phyloP scores from a whole-genome alignment of 1,284 basidiomycete genomes.

The Trichosporon sp. region DNA sequence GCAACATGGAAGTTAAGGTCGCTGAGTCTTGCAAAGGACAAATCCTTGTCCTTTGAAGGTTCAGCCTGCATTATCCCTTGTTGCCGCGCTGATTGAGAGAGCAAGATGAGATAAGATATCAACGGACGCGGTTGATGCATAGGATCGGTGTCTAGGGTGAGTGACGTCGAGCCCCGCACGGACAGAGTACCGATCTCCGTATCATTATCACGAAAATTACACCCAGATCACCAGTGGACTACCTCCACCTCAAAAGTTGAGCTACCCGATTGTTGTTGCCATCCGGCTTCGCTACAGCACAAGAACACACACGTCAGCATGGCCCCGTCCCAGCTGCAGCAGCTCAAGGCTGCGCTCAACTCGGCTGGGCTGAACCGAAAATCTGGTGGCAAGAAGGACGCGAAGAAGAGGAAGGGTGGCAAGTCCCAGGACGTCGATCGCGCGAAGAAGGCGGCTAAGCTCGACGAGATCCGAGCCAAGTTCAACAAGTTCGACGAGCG shows the following conservation, averaged over 20 bases:
- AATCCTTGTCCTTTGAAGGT: conserved; percentile 54
- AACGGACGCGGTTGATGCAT: not conserved
- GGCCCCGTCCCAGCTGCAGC: conserved; percentile 65
- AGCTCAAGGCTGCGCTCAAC: conserved; percentile 76
- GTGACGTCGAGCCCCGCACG: not conserved
- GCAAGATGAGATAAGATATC: not conserved
- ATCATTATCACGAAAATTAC: not conserved
- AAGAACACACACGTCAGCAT: conserved; percentile 20
- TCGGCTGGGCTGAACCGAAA: conserved; percentile 67
- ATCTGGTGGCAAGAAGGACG: conserved; percentile 35
- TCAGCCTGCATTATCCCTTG: conserved; percentile 25
- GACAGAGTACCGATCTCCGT: conserved; percentile 8
- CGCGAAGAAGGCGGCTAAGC: conserved; percentile 68
- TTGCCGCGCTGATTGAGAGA: not conserved
- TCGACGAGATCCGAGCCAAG: conserved; percentile 74
- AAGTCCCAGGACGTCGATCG: conserved; percentile 64
- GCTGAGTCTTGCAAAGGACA: conserved; percentile 80
- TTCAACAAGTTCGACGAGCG: conserved; percentile 93
- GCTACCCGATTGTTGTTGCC: not conserved
- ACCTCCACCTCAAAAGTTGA: conserved; percentile 16
- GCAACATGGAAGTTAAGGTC: conserved; percentile 81
- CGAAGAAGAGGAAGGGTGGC: conserved; percentile 58
- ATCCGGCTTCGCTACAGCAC: not conserved
- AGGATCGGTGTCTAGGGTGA: not conserved
- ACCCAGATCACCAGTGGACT: not conserved